Conservation (phyloP, 768 basidiomycete species). For the Rhizopogon salebrosus region DNA sequence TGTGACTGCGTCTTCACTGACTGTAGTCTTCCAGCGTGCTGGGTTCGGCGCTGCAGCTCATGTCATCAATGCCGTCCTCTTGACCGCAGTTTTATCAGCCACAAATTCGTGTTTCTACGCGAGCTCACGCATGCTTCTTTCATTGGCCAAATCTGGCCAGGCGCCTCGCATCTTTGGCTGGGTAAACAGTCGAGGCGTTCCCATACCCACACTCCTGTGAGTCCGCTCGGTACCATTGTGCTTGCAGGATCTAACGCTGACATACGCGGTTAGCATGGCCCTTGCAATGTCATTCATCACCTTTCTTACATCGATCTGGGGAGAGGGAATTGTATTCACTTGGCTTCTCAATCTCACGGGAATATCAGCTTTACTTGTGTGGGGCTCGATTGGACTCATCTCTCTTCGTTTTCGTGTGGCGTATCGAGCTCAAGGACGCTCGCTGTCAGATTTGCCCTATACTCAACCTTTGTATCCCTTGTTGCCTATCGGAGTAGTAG, state of each 20-base stretch:
- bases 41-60: conserved; percentile 59
- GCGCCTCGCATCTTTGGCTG: conserved; percentile 63
- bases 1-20: conserved; percentile 56
- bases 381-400: conserved; percentile 53
- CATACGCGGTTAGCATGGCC: conserved; percentile 34
- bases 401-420: conserved; percentile 61
- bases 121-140: conserved; percentile 53
- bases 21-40: conserved; percentile 57
- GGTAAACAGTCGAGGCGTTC: conserved; percentile 61
- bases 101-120: conserved; percentile 64
- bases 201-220: conserved; percentile 48
- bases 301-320: conserved; percentile 56
- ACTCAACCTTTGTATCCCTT: conserved; percentile 48
- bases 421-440: conserved; percentile 47
- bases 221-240: conserved; percentile 26
- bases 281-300: conserved; percentile 45
- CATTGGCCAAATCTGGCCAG: conserved; percentile 59
- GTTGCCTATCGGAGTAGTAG: conserved; percentile 45
- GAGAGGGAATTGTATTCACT: conserved; percentile 47
- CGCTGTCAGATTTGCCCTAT: conserved; percentile 53
- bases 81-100: conserved; percentile 62
- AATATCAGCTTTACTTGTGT: conserved; percentile 62
- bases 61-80: conserved; percentile 61
- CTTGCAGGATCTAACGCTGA: conserved; percentile 16
- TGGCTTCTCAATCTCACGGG: conserved; percentile 64